Evolutionary conservation across 768 basidiomycete species (phyloP), one percentile per base, ranked within the genome.

Genomic region (Peribolospora baueri): DNA sequence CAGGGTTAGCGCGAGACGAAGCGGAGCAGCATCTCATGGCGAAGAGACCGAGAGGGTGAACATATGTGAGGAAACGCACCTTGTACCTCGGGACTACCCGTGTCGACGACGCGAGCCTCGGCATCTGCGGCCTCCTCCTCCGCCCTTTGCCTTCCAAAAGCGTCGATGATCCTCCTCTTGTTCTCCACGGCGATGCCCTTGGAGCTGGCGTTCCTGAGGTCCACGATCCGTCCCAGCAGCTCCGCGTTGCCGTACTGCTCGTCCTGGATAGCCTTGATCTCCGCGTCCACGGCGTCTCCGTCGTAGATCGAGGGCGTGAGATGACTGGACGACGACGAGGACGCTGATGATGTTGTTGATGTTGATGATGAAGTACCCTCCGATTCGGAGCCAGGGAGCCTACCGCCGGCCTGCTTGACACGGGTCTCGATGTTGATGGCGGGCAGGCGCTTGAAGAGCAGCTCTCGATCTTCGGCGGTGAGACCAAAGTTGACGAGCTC

Each of bases 31-130:
- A 13, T 46, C 43, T 53, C 3, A 46, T 46, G 38, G 13, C 11
- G 46, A 13, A 49, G 13, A 25, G 53, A 54, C 49, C 43, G 47
- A 43, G 47, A 38, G 13, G 52, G 42, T 5, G 48, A 14, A 36
- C 25, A 40, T 36, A 13, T 7, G 9, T 11, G 50, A 7, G 11
- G 42, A 14, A 40, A 64, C 76, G 57, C 64, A 86, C 90, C 86
- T 74, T 93, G 90, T 0, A 93, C 88, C 63, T 87, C 85, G 2
- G 84, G 74, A 46, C 82, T 72, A 46, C 88, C 90, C 0, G 87
- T 72, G 66, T 90, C 83, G 48, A 37, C 45, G 8, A 36, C 43
- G 38, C 37, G 25, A 46, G 25, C 25, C 25, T 25, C 25, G 25
- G 25, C 25, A 25, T 25, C 25, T 25, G 25, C 25, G 25, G 56